Evolutionary conservation across 306 rosid genomes (phyloP).

Genomic region (Cotoneaster glaucophyllus): DNA sequence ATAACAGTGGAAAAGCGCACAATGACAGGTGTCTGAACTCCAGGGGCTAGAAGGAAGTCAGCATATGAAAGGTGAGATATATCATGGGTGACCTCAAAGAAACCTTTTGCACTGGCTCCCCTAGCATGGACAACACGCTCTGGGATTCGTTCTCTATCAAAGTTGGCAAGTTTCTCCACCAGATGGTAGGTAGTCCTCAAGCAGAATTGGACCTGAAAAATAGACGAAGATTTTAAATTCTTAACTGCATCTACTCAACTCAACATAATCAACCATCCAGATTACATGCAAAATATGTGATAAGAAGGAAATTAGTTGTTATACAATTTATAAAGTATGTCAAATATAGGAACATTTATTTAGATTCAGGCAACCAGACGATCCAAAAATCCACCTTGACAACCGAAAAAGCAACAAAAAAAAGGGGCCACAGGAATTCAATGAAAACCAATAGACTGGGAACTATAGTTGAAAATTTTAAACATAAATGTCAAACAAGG

Average conservation of each 20-base stretch:
- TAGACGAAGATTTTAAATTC: neutral
- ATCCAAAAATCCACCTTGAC: neutral
- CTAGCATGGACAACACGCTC: constrained; percentile 98
- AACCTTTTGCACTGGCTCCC: constrained; percentile 99
- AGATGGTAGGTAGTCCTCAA: constrained; percentile 93
- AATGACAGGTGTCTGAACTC: constrained; percentile 92
- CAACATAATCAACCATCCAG: neutral
- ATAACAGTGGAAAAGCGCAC: constrained; percentile 93
- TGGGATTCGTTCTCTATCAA: constrained; percentile 83
- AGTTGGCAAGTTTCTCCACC: constrained; percentile 85
- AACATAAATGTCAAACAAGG: neutral
- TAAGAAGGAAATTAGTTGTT: neutral
- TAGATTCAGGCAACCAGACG: neutral
- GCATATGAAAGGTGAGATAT: constrained; percentile 79
- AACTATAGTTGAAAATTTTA: neutral
- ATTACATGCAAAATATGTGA: neutral
- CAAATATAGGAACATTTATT: neutral
- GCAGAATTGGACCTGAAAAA: constrained; percentile 82
- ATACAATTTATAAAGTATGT: neutral
- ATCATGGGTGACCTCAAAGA: constrained; percentile 95
- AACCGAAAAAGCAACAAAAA: neutral
- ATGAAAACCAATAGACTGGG: neutral
- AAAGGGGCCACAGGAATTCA: neutral
- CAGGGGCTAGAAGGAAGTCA: constrained; percentile 91
- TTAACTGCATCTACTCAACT: neutral